Percentiles rank a stretch among this genome's conserved stretches.
phyloP scores from a whole-genome alignment of 2,329 filamentous ascomycete genomes.

The Scedosporium minutisporum region DNA sequence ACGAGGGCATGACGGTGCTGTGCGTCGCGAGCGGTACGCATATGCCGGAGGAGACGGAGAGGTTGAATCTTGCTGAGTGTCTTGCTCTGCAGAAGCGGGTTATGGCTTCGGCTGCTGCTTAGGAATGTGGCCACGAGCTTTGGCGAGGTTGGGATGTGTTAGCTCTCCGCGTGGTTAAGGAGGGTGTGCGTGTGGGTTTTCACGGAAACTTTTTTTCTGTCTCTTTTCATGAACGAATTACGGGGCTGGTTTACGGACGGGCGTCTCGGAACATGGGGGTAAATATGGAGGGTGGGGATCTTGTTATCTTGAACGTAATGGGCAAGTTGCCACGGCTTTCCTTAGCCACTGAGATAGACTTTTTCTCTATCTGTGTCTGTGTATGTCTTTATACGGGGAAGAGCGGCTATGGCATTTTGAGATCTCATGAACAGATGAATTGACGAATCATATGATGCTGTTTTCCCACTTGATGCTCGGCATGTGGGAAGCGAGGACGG shows the following conservation, averaged over 20 bases:
- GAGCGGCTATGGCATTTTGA: background rate
- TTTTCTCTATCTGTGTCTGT: background rate
- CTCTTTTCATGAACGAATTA: background rate
- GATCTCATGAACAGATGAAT: background rate
- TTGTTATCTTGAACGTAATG: background rate
- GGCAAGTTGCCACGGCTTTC: background rate
- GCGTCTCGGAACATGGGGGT: background rate
- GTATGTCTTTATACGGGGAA: background rate
- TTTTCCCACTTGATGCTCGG: background rate
- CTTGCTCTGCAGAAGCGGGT: constrained; percentile 32
- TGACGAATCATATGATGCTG: background rate
- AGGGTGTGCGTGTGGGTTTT: background rate
- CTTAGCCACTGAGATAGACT: background rate
- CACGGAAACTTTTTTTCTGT: background rate
- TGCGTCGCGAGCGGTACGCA: constrained; percentile 86
- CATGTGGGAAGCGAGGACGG: background rate
- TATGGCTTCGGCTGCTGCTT: constrained; percentile 16
- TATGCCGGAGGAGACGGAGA: constrained; percentile 45
- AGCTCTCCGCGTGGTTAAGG: background rate
- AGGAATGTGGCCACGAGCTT: constrained; percentile 7
- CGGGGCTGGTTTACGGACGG: background rate
- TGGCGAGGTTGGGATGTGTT: constrained; percentile 9
- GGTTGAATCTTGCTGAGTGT: constrained; percentile 39
- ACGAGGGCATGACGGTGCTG: constrained; percentile 82
- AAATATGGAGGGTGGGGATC: background rate